These are phyloP conservation scores for Endotrypanum monterogeii DNA, from an alignment of 208 protist genomes.

Conservation along the genomic window DNA sequence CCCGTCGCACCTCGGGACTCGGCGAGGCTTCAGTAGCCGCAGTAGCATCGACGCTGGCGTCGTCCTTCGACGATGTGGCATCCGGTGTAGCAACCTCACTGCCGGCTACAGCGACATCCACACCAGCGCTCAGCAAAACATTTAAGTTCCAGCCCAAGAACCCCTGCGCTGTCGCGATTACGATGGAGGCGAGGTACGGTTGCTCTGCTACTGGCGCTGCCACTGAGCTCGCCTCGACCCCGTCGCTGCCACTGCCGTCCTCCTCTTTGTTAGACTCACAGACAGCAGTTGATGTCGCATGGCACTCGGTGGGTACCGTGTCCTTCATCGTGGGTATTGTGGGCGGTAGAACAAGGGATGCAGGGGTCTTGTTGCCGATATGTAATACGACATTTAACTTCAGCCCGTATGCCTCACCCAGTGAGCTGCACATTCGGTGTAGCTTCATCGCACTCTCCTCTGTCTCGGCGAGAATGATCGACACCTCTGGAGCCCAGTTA, in stretches of 20 bases:
- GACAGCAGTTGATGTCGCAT: neutral
- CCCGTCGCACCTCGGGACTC: slow-evolving; percentile 5
- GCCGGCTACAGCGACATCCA: slow-evolving; percentile 11
- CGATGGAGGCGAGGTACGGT: slow-evolving; percentile 20
- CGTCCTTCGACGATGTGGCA: neutral
- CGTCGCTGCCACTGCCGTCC: neutral
- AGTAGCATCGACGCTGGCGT: neutral
- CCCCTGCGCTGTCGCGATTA: slow-evolving; percentile 30
- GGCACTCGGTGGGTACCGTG: neutral
- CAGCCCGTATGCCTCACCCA: slow-evolving; percentile 17
- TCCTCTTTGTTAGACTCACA: slow-evolving; percentile 9
- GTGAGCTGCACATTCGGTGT: slow-evolving; percentile 9
- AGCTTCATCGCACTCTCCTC: slow-evolving; percentile 32
- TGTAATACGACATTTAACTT: slow-evolving; percentile 2
- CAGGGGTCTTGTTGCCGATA: slow-evolving; percentile 6
- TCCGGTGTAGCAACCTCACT: neutral
- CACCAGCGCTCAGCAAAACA: slow-evolving; percentile 23
- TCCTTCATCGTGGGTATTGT: neutral
- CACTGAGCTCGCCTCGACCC: neutral
- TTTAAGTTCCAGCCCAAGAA: slow-evolving; percentile 31
- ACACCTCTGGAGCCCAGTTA: slow-evolving; percentile 37
- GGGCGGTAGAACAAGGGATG: slow-evolving; percentile 20
- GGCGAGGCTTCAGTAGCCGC: neutral
- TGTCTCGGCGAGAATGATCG: slow-evolving; percentile 37
- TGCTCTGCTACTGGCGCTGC: slow-evolving; percentile 14